Conservation (phyloP, 306 rosid species). For the Ormosia emarginata region DNA sequence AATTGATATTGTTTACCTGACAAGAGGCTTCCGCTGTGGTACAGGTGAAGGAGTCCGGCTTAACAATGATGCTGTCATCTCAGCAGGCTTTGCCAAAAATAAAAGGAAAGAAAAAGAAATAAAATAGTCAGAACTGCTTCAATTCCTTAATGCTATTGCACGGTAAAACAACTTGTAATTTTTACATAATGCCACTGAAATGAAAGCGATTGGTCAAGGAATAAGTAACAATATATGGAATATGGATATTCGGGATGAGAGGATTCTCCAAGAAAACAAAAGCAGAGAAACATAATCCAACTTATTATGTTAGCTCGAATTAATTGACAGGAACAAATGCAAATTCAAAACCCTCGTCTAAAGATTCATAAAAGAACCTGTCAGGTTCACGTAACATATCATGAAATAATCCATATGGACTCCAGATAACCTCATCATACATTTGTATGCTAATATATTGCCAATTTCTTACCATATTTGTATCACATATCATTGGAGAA, state of each 20-base stretch:
- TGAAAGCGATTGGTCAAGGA: not conserved
- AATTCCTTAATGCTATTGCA: not conserved
- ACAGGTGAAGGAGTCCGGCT: slow-evolving; percentile 45
- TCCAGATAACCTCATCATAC: slow-evolving; percentile 15
- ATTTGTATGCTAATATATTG: not conserved
- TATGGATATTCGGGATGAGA: not conserved
- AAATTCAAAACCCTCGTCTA: not conserved
- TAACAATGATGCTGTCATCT: slow-evolving; percentile 49
- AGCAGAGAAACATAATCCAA: not conserved
- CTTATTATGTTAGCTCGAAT: not conserved
- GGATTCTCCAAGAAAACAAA: not conserved
- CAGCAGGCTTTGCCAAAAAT: slow-evolving; percentile 57
- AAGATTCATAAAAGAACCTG: not conserved
- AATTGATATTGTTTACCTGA: slow-evolving; percentile 49
- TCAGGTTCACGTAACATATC: not conserved
- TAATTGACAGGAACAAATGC: not conserved
- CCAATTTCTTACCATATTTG: not conserved
- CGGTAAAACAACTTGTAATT: not conserved
- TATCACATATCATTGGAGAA: not conserved
- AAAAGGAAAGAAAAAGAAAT: not conserved
- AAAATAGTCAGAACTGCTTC: slow-evolving; percentile 22
- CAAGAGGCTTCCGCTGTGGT: slow-evolving; percentile 60
- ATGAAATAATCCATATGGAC: not conserved
- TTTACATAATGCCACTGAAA: not conserved
- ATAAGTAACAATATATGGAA: not conserved